Percentiles rank a stretch among this genome's conserved stretches.
phyloP scores from a whole-genome alignment of 495 filamentous ascomycete genomes.

The Immersiella caudata region DNA sequence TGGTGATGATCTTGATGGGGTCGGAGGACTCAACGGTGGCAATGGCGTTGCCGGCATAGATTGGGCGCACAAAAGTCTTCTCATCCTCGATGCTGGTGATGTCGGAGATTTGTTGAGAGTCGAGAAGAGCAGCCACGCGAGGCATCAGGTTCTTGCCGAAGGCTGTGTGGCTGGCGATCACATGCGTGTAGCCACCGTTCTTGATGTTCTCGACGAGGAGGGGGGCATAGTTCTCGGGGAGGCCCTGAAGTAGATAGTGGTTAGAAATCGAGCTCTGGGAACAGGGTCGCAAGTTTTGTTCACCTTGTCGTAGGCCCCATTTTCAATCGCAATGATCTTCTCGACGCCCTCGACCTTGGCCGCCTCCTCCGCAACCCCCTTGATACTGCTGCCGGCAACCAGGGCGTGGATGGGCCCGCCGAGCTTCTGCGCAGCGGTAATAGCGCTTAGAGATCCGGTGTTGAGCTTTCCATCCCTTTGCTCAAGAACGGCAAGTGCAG shows the following conservation, averaged over 20 bases:
- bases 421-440: slow-evolving; percentile 84
- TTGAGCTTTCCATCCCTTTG: slow-evolving; percentile 90
- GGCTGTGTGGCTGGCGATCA: slow-evolving; percentile 87
- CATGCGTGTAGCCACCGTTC: slow-evolving; percentile 87
- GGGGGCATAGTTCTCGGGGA: slow-evolving; percentile 94
- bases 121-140: slow-evolving; percentile 91
- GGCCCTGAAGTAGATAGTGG: slow-evolving; percentile 58
- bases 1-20: slow-evolving; percentile 82
- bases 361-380: slow-evolving; percentile 79
- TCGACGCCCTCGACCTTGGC: slow-evolving; percentile 88
- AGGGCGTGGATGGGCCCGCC: slow-evolving; percentile 86
- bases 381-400: slow-evolving; percentile 80
- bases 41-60: slow-evolving; percentile 97
- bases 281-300: slow-evolving; percentile 1
- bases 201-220: slow-evolving; percentile 94
- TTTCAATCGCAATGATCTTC: slow-evolving; percentile 88
- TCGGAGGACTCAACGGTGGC: slow-evolving; percentile 94
- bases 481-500: slow-evolving; percentile 88
- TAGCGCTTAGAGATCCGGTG: slow-evolving; percentile 76
- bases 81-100: slow-evolving; percentile 84
- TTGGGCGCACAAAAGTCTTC: slow-evolving; percentile 94
- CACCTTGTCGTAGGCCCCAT: slow-evolving; percentile 89
- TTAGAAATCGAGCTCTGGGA: background rate
- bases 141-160: slow-evolving; percentile 97
- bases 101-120: slow-evolving; percentile 91